Base-by-base conservation (phyloP, 1,139 yeast genomes). In the Chernovozyma aurita region DNA sequence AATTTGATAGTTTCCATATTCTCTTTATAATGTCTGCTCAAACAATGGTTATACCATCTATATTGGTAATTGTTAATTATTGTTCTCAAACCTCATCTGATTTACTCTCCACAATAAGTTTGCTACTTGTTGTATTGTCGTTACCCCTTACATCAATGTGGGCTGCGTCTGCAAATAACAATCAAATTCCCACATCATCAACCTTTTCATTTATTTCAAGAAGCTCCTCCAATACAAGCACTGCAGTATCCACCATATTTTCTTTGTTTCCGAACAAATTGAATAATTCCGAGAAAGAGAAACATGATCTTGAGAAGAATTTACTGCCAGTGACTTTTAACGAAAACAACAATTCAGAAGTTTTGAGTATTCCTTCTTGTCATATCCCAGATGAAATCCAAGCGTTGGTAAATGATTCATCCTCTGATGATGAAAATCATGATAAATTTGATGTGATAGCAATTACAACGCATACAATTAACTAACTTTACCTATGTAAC, bases 91-190 rank as follows among this genome's bases (percentile, higher is more conserved):
- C 22, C n/a, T 17, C 30, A 11, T 8, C 47, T 5, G 37, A 32
- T 44, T 53, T 42, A 2, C 44, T 61, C 13, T 30, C 44, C 17
- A 36, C 57, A 31, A 43, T 63, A 11, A 55, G 64, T 34, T 41
- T 57, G 15, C 46, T 66, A 14, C 39, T 68, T 4, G 59, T 63
- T 12, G 83, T 83, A 0, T 53, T 85, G 24, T 82, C 88, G 7
- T 64, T 88, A 37, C 97, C 97, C 1, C 61, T 88, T 34, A 79
- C 95, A 0, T 79, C 95, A 0, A 73, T 87, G 71, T 88, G 97
- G 97, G 95, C 96, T 1, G 59, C 74, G 3, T 59, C 80, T n/a
- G 70, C 78, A 2, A 77, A 76, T 45, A 71, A 70, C 36, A 44
- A 63, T 2, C 52, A 71, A 5, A 39, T 41, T 5, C 48, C 48